Base-by-base conservation (phyloP, 768 basidiomycete genomes). In the Suillus paluster region DNA sequence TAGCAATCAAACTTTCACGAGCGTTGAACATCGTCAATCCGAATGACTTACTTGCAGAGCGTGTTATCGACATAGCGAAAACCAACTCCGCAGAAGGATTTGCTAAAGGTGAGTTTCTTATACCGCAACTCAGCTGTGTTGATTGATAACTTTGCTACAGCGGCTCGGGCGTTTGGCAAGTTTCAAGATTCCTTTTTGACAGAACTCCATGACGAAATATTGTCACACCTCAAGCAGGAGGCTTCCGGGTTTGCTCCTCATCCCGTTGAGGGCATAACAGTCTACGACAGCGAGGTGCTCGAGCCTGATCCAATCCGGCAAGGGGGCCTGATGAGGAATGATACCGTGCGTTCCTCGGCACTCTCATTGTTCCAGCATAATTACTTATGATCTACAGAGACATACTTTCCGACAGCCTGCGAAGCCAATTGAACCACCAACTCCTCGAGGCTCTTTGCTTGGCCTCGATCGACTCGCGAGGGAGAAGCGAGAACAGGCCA, bases 401-500 rank as follows among this genome's bases (percentile, higher is more conserved):
- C 94, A 97, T 68, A 87, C 88, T 0, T 99, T 97, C 77, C 83
- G 86, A 57, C 80, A 86, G 70, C 94, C 93, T 2, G 85, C 85
- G 6, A 88, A 83, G 68, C 85, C 88, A 10, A 74, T 91, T 8
- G 89, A 90, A 68, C 91, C 91, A 3, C 87, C 89, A 12, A 91
- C 91, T 15, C 91, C 92, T 1, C 82, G 92, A 52, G 77, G 84
- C 0, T 97, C 96, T 6, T 69, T 93, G 4, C 85, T 98, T 1
- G 96, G 97, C 4, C 81, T 99, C 7, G 96, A 99, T 71, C 84
- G 84, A 27, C 82, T 99, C 3, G 97, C 97, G 0, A 86, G 84
- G 53, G 94, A 97, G 72, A 99, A 98, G 77, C 81, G 94, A 58
- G 86, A 84, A 1, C 86, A 86, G 14, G 82, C 81, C 2, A 77